phyloP scores from a whole-genome alignment of 768 basidiomycete genomes.

The Tylopilus intermedius region DNA sequence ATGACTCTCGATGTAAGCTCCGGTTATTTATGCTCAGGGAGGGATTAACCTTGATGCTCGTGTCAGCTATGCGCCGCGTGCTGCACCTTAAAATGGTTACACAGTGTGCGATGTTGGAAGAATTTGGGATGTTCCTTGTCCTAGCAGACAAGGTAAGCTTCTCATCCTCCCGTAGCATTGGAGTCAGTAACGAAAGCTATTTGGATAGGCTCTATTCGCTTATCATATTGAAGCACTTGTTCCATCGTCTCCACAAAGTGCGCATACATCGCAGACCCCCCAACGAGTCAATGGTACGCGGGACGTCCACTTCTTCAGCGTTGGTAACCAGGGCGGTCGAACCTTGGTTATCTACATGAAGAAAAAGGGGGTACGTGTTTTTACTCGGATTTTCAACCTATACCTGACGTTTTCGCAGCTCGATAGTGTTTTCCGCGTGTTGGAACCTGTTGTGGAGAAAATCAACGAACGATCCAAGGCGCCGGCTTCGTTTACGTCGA shows the following conservation, averaged over 20 bases:
- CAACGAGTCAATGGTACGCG: conserved; percentile 88
- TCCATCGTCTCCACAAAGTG: conserved; percentile 70
- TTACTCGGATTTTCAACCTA: conserved; percentile 5
- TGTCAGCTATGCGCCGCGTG: conserved; percentile 82
- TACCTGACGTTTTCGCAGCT: conserved; percentile 36
- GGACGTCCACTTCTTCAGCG: conserved; percentile 94
- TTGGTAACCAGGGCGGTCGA: conserved; percentile 79
- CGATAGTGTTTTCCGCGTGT: conserved; percentile 91
- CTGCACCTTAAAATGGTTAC: conserved; percentile 91
- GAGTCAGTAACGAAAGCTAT: background rate
- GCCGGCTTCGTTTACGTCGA: conserved; percentile 64
- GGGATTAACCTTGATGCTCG: conserved; percentile 6
- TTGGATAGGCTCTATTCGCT: conserved; percentile 71
- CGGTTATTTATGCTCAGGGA: background rate
- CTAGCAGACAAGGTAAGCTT: conserved; percentile 76
- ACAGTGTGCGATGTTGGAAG: conserved; percentile 92
- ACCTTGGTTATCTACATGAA: conserved; percentile 95
- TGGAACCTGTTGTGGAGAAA: conserved; percentile 94
- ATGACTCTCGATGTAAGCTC: conserved; percentile 71
- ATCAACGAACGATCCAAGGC: conserved; percentile 74
- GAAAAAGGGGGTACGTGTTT: conserved; percentile 67
- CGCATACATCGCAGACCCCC: conserved; percentile 70
- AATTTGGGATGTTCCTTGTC: conserved; percentile 95
- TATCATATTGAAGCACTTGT: conserved; percentile 96
- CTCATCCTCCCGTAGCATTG: background rate